Evolutionary conservation across 2,329 filamentous ascomycete species (phyloP), one percentile per base, ranked within the genome.

Genomic region (Fulvia fulva): DNA sequence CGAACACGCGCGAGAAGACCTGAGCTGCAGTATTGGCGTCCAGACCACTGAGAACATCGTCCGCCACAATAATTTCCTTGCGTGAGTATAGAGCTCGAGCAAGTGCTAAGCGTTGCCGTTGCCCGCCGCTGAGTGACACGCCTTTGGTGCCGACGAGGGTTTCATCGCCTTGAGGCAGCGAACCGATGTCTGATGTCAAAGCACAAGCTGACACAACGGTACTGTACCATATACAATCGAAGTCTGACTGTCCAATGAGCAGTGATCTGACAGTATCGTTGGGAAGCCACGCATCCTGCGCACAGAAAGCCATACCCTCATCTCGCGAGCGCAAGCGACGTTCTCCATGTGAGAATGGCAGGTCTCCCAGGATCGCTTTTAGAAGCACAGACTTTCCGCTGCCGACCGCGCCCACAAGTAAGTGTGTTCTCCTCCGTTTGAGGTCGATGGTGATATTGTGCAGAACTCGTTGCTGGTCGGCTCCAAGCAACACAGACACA

Each of bases 111-210:
- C 90, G 83, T 88, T 90, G 92, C 68, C 89, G 86, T 73, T 95
- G 90, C 0, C 90, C 91, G 62, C 91, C 90, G 61, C 87, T 91
- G 6, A 95, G 77, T 65, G 93, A 92, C 65, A 94, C 89, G 6
- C 90, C 90, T 61, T 93, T 92, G 2, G 89, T 88, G 11, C 90
- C 90, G 53, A 95, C 89, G 67, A 92, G 88, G 0, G 91, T 95
- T 49, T 83, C 75, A 65, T 94, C 89, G 3, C 90, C 90, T 68
- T 93, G 88, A 0, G 83, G 77, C 16, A 95, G 79, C 77, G 91
- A 90, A 16, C 87, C 82, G 30, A 95, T 76, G 65, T 95, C 91
- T 68, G 90, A 90, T 53, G 81, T 81, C 45, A 95, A 71, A 0
- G 89, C 89, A 60, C 89, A 94, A 1, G 87, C 88, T 34, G 84